Percentiles rank a stretch among this genome's conserved stretches.
Conservation (phyloP, 1,139 yeast species). For the Zygoascus sp. region DNA sequence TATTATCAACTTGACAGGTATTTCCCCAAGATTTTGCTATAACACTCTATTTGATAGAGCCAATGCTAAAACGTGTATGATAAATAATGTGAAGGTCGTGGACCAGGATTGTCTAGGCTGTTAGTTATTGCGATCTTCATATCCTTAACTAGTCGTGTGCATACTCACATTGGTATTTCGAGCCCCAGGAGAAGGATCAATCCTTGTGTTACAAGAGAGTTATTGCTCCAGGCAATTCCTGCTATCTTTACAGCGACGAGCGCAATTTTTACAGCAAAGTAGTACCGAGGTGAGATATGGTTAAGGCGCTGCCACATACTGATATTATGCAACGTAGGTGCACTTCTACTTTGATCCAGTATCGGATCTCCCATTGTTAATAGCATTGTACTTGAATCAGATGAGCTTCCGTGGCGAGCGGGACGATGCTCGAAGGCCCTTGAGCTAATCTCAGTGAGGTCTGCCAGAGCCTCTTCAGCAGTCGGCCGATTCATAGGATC, state of each 20-base stretch:
- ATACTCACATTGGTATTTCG: slow-evolving; percentile 13
- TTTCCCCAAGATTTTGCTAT: background rate
- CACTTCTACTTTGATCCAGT: background rate
- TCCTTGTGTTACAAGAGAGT: background rate
- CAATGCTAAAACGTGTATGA: background rate
- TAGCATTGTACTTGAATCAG: background rate
- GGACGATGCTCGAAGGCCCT: background rate
- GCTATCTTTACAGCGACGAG: background rate
- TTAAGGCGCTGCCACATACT: background rate
- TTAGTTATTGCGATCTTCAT: background rate
- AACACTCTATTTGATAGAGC: background rate
- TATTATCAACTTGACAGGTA: background rate
- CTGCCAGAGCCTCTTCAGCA: slow-evolving; percentile 39
- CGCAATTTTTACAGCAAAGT: background rate
- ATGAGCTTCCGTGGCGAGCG: background rate
- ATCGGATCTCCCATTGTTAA: slow-evolving; percentile 5
- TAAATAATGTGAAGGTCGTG: background rate
- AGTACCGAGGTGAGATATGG: background rate
- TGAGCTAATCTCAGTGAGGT: slow-evolving; percentile 21
- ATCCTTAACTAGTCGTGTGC: background rate
- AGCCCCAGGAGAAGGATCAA: background rate
- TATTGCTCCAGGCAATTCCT: background rate
- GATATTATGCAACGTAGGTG: background rate
- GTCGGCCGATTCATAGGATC: slow-evolving; percentile 43
- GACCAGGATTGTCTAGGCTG: background rate